phyloP scores from a whole-genome alignment of 805 yeast species.

The Myxozyma neotropica region DNA sequence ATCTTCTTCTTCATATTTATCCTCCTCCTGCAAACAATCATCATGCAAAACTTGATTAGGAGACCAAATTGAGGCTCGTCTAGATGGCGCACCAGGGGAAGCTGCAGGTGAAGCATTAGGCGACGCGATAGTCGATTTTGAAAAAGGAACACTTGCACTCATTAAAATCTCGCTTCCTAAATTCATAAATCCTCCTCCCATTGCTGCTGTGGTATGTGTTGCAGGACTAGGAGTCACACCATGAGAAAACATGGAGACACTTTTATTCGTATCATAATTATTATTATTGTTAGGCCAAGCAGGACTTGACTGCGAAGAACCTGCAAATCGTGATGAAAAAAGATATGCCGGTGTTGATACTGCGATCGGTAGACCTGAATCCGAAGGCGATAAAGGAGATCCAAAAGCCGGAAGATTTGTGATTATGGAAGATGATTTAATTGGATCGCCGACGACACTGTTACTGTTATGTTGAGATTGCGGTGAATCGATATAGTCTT shows the following conservation, averaged over 20 bases:
- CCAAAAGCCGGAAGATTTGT: slow-evolving; percentile 1
- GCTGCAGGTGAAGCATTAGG: background rate
- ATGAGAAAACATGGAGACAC: background rate
- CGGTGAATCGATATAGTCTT: background rate
- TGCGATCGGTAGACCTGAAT: slow-evolving; percentile 12
- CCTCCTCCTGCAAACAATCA: background rate
- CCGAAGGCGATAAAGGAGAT: slow-evolving; percentile 7
- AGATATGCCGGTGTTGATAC: slow-evolving; percentile 9
- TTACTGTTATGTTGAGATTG: background rate
- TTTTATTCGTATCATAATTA: background rate
- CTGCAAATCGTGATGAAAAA: slow-evolving; percentile 1
- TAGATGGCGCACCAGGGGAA: too few species aligned
- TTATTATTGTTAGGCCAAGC: background rate
- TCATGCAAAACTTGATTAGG: background rate
- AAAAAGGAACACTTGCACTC: slow-evolving; percentile 4
- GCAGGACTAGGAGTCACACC: background rate
- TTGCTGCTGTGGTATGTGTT: background rate
- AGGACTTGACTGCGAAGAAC: too few species aligned
- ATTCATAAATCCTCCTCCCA: background rate
- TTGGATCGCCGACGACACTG: too few species aligned
- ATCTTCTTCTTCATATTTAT: background rate
- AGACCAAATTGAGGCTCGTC: too few species aligned
- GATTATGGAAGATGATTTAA: background rate
- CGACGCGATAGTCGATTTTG: slow-evolving; percentile 6
- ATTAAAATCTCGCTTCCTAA: slow-evolving; percentile 14